Base-by-base conservation (phyloP, 768 basidiomycete species). In the Russula dissimulans region DNA sequence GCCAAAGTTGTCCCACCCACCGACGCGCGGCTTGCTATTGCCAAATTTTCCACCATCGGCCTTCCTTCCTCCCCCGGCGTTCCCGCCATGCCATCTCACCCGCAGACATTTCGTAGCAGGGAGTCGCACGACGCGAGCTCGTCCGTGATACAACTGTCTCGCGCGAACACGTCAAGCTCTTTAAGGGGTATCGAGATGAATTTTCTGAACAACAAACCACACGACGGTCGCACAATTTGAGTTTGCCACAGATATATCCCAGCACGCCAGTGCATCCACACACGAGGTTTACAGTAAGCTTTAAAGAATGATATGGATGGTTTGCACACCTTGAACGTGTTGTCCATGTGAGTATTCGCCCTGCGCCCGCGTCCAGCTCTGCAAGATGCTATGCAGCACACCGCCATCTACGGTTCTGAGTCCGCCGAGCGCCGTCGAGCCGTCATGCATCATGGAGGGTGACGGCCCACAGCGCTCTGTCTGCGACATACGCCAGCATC, bases 81-180 rank as follows among this genome's bases (percentile, higher is more conserved):
- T 26, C 43, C 43, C 7, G 7, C 43, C 43, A 3, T 6, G n/a
- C 34, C 49, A 15, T 56, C 77, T 14, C 72, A 65, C 18, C 65
- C 69, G 1, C 71, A 71, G 48, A 82, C 76, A 65, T 86, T 88
- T 45, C 85, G 77, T 55, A 92, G 75, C 38, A 91, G 69, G 31
- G 90, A 90, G 71, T 91, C 89, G 48, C 93, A 78, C 31, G 88
- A 87, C n/a, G 86, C 83, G 41, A 94, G 75, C 71, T 94, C 91
- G 58, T 90, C 87, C 70, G 93, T 93, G 22, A 26, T 26, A 26
- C 22, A 26, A 12, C 83, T 81, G 51, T 84, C 84, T 60, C 91
- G 79, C 50, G 91, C 91, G 50, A 90, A 82, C 43, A 80, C 77
- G 72, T 95, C 92, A 22, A 95, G 80, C 65, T 95, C 92, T 71